Percentiles rank a stretch among this genome's conserved stretches.
Conservation (phyloP, 1,139 yeast species). For the Diutina mesorugosa region DNA sequence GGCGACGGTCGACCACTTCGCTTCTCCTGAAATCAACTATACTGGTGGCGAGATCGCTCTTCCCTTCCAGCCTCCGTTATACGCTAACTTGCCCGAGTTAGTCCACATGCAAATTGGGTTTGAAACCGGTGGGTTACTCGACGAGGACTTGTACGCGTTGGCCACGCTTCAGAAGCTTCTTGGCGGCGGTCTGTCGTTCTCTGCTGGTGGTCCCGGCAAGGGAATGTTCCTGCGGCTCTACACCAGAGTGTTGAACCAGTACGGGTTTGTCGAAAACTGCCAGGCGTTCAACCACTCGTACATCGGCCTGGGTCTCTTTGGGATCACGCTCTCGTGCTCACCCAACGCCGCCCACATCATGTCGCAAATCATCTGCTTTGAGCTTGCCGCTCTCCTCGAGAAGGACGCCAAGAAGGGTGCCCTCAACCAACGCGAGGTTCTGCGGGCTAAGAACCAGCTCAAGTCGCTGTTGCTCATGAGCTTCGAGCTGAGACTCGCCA, state of each 20-base stretch:
- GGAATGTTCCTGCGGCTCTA: slow-evolving; percentile 96
- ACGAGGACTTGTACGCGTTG: slow-evolving; percentile 81
- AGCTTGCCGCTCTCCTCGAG: slow-evolving; percentile 52
- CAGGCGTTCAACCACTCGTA: slow-evolving; percentile 83
- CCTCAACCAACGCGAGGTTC: slow-evolving; percentile 54
- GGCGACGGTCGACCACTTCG: slow-evolving; percentile 10
- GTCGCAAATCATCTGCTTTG: slow-evolving; percentile 71
- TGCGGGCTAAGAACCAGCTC: slow-evolving; percentile 85
- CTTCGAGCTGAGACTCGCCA: slow-evolving; percentile 82
- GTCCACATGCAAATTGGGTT: slow-evolving; percentile 82
- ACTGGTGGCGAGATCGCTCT: slow-evolving; percentile 67
- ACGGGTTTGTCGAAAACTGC: slow-evolving; percentile 85
- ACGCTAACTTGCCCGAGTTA: slow-evolving; percentile 66
- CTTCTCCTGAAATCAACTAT: slow-evolving; percentile 40
- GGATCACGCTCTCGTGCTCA: slow-evolving; percentile 72
- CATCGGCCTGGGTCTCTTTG: slow-evolving; percentile 83
- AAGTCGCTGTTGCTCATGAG: slow-evolving; percentile 87
- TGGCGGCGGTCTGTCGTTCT: slow-evolving; percentile 98
- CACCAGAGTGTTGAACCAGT: slow-evolving; percentile 82
- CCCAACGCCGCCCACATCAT: slow-evolving; percentile 80
- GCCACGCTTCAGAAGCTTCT: slow-evolving; percentile 83
- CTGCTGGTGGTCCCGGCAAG: slow-evolving; percentile 99
- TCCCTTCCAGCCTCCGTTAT: slow-evolving; percentile 58
- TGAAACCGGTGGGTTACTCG: slow-evolving; percentile 74
- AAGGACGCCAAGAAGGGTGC: slow-evolving; percentile 43